These are phyloP conservation scores for Pleurotus eryngii DNA, from an alignment of 768 basidiomycete species.

Conservation along the genomic window DNA sequence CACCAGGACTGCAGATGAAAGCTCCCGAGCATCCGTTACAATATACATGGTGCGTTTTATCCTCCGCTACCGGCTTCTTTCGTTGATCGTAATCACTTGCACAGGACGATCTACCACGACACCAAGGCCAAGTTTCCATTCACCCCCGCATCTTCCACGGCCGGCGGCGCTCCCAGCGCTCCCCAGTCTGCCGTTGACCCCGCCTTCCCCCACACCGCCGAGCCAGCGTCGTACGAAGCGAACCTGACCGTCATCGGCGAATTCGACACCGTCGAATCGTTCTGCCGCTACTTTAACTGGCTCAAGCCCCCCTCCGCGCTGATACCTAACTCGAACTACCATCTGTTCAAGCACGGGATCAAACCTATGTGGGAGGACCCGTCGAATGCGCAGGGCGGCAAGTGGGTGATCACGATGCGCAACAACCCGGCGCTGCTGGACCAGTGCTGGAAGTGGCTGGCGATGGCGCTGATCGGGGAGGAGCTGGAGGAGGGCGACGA, in stretches of 20 bases:
- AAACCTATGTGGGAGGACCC: conserved; percentile 98
- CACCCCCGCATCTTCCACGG: conserved; percentile 37
- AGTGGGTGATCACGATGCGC: conserved; percentile 95
- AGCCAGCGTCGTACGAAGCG: conserved; percentile 79
- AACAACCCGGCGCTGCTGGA: conserved; percentile 76
- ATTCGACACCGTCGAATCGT: conserved; percentile 86
- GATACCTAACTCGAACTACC: conserved; percentile 90
- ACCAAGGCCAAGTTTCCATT: conserved; percentile 70
- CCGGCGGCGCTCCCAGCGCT: conserved; percentile 16
- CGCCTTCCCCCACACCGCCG: conserved; percentile 22
- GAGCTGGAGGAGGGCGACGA: conserved; percentile 61
- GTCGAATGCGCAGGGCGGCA: conserved; percentile 88
- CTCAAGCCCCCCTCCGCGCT: conserved; percentile 87
- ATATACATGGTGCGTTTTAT: conserved; percentile 63
- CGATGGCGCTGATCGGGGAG: conserved; percentile 89
- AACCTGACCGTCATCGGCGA: conserved; percentile 84
- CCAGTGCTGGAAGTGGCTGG: conserved; percentile 86
- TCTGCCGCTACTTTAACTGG: conserved; percentile 93
- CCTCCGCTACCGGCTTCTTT: no score
- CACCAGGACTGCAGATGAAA: conserved; percentile 66
- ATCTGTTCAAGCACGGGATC: conserved; percentile 92
- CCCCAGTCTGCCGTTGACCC: conserved; percentile 24
- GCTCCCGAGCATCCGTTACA: conserved; percentile 84
- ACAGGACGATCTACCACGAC: conserved; percentile 90
- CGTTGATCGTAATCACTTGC: neutral